Base-by-base conservation (phyloP, 305 asterid genomes). In the Fraxinus floribunda region DNA sequence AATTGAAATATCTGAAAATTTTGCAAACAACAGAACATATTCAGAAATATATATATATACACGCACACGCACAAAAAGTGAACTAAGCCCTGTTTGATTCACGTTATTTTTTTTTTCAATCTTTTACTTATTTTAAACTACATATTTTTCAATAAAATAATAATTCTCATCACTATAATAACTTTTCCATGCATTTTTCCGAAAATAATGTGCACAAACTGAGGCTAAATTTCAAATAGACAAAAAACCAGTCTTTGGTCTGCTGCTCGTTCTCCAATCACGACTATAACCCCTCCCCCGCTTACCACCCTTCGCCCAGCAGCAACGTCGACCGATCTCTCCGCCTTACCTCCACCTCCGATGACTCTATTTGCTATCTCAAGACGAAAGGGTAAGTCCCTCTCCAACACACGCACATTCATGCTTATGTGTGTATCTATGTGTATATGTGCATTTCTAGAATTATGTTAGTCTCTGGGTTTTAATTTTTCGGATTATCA, bases 241-340 rank as follows among this genome's bases (percentile, higher is more conserved):
- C 82, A 85, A 80, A 76, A 75, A 76, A 74, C 83, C 85, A 85
- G 87, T 84, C 87, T 32, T 39, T 79, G 80, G 85, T 83, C 73
- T 64, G 46, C 84, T 72, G 88, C 89, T 86, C 70, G 49, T 75
- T 60, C 79, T 74, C 85, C 79, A 84, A 83, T 87, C 68, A 57
- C 64, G 64, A 52, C 29, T 57, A 18, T 18, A 57, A 18, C 11
- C 11, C 29, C 29, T 57, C 1, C 64, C 24, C 64, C 24, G 10
- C 22, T 55, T 57, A 57, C 3, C 83, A 76, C 85, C 85, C 83
- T 78, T 83, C 88, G 84, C 82, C 88, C 88, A 36, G 89, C 89
- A 87, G 77, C 84, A 74, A 79, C 82, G 81, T 76, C 79, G 32
- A 75, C 89, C 87, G 81, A 84, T 86, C 46, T 75, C 79, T 78